phyloP scores from a whole-genome alignment of 108 stramenopile genomes.

The Epithemia pelagica region DNA sequence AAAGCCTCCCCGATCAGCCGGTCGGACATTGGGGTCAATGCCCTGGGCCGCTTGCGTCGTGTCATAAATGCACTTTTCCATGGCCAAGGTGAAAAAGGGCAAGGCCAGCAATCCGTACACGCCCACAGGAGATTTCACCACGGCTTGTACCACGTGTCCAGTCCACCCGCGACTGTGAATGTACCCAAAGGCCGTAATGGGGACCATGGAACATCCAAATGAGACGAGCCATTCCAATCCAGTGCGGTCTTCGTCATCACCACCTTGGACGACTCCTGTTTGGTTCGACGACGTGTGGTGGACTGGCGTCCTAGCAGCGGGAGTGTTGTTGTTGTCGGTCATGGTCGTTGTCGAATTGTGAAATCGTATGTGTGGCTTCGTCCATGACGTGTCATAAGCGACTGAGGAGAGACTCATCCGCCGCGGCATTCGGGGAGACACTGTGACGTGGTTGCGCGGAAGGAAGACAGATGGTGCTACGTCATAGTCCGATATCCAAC shows the following conservation, averaged over 20 bases:
- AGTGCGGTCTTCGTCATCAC: slow-evolving; percentile 34
- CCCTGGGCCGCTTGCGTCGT: slow-evolving; percentile 80
- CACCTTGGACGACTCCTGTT: no score
- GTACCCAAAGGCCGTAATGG: slow-evolving; percentile 74
- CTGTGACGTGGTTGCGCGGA: no score
- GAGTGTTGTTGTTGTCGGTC: neutral
- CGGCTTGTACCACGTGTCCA: slow-evolving; percentile 46
- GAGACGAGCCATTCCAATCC: slow-evolving; percentile 49
- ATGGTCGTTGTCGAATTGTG: no score
- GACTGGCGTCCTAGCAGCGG: neutral
- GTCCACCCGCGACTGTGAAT: slow-evolving; percentile 67
- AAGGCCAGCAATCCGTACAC: slow-evolving; percentile 74
- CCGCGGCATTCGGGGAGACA: no score
- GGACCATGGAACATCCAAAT: slow-evolving; percentile 75
- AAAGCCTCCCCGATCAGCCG: slow-evolving; percentile 72
- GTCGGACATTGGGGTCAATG: slow-evolving; percentile 65
- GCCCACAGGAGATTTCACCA: slow-evolving; percentile 67
- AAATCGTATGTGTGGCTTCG: no score
- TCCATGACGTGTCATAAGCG: no score
- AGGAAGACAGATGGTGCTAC: no score
- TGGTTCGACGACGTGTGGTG: slow-evolving; percentile 8
- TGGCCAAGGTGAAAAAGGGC: slow-evolving; percentile 69
- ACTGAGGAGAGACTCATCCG: no score
- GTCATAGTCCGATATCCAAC: no score
- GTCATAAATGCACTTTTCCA: slow-evolving; percentile 86